Conservation (phyloP, 768 basidiomycete species). For the Cyclocybe cylindracea region DNA sequence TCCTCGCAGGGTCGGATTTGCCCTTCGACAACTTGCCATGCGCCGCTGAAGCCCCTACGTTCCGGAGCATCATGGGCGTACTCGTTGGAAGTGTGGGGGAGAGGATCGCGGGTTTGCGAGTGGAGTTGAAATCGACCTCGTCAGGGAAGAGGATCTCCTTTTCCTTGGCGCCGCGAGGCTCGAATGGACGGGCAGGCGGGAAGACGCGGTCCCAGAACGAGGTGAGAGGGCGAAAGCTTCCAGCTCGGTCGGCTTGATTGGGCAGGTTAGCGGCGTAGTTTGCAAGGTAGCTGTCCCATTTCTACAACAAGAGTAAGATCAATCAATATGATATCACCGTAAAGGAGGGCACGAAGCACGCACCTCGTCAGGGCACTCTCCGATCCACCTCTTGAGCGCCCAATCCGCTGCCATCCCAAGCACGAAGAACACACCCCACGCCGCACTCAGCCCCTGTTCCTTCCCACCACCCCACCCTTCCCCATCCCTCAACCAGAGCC, state of each 20-base stretch:
- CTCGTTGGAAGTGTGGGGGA: slow-evolving; percentile 14
- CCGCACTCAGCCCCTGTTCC: slow-evolving; percentile 62
- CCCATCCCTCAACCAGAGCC: slow-evolving; percentile 52
- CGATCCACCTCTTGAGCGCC: slow-evolving; percentile 53
- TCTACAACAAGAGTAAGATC: no score
- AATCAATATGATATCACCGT: no score
- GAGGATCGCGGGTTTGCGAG: not conserved
- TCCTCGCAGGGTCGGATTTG: no score
- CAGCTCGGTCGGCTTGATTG: slow-evolving; percentile 53
- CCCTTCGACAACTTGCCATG: no score
- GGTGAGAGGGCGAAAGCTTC: slow-evolving; percentile 53
- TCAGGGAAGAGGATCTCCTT: slow-evolving; percentile 28
- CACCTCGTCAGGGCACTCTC: slow-evolving; percentile 73
- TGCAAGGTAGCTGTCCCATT: slow-evolving; percentile 70
- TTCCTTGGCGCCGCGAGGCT: slow-evolving; percentile 11
- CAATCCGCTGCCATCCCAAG: slow-evolving; percentile 54
- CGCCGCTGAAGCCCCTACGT: no score
- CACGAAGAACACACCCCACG: slow-evolving; percentile 51
- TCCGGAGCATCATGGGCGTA: slow-evolving; percentile 3
- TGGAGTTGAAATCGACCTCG: slow-evolving; percentile 13
- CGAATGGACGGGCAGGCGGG: slow-evolving; percentile 3
- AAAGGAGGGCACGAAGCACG: no score
- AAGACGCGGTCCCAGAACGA: slow-evolving; percentile 58
- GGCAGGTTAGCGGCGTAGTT: slow-evolving; percentile 58
- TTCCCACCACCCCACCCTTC: slow-evolving; percentile 52